Base-by-base conservation (phyloP, 2,329 filamentous ascomycete genomes). In the Didymella sp. region DNA sequence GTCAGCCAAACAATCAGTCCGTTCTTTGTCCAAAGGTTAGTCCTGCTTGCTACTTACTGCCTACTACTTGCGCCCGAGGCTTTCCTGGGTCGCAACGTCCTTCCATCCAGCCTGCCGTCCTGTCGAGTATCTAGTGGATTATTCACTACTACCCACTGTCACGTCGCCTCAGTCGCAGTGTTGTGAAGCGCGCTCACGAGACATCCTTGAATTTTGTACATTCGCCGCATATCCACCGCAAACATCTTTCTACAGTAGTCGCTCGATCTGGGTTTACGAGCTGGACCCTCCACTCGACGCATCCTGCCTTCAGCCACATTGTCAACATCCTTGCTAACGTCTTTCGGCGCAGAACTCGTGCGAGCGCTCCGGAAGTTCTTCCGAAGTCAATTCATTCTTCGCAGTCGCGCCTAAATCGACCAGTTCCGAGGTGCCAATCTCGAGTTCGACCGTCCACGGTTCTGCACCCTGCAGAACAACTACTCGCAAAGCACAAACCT, bases 11-110 rank as follows among this genome's bases (percentile, higher is more conserved):
- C 59, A 44, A 59, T 53, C 64, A 49, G 25, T 27, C 21, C 54
- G 59, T 51, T 48, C 56, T 55, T 54, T 51, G 57, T 59, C 37
- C 47, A 60, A 62, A 72, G 70, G 69, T 73, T 56, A 71, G 69
- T 73, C 55, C 25, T 42, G 63, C 62, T 56, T 61, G 59, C 56
- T 38, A 44, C 44, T 56, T 40, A 44, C 31, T 56, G 49, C 62
- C 38, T 61, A 51, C 58, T 44, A 49, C 52, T 58, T 58, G 55
- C 60, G 56, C 55, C 66, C 56, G 43, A 54, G 46, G 53, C 58
- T 47, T 52, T 37, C 48, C 51, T 33, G 37, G 60, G 56, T 44
- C 58, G 51, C 59, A 50, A 50, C 52, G 43, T 40, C 49, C 15
- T 27, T 31, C 30, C 54, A 30, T 28, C 48, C 53, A 55, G 48